phyloP scores from a whole-genome alignment of 2,329 filamentous ascomycete species.

The Blumeria hordei region DNA sequence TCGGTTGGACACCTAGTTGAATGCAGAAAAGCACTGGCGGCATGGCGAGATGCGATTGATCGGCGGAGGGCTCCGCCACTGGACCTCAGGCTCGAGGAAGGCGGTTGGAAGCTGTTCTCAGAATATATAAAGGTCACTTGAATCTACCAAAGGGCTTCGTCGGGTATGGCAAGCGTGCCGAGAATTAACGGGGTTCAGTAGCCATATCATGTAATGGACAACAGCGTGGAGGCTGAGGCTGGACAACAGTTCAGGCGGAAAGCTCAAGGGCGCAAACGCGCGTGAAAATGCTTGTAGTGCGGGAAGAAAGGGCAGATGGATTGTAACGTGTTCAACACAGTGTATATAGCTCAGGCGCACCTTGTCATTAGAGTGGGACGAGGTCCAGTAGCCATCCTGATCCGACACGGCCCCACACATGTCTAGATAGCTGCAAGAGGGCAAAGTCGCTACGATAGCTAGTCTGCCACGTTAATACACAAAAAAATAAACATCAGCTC shows the following conservation, averaged over 20 bases:
- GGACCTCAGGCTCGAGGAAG: neutral
- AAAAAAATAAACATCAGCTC: too few species aligned
- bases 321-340: neutral
- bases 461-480: too few species aligned
- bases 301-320: neutral
- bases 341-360: neutral
- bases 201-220: neutral
- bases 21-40: neutral
- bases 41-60: neutral
- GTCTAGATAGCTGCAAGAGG: neutral
- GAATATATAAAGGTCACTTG: neutral
- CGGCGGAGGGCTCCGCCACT: neutral
- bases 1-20: neutral
- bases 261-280: neutral
- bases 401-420: neutral
- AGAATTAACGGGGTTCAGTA: neutral
- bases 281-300: neutral
- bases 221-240: neutral
- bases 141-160: neutral
- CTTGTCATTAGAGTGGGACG: neutral
- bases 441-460: too few species aligned
- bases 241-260: neutral
- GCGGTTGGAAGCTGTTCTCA: neutral
- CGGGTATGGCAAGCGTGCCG: neutral
- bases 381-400: neutral